These are phyloP conservation scores for Fraxinus sp. DNA, from an alignment of 305 asterid species.

Conservation along the genomic window DNA sequence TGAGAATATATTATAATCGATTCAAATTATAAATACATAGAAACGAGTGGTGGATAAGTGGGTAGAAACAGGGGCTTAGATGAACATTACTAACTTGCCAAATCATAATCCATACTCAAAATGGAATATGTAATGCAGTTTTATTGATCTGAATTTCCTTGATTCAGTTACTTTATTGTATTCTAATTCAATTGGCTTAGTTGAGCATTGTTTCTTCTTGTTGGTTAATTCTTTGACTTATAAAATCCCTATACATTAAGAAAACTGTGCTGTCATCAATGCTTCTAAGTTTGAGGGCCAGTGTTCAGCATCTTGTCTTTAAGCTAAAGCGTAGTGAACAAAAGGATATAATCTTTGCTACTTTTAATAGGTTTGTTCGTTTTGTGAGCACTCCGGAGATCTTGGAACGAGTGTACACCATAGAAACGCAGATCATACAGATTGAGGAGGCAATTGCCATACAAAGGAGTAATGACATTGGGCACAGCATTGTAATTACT, in stretches of 20 bases:
- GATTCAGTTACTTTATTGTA: neutral
- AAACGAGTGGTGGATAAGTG: neutral
- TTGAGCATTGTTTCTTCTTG: neutral
- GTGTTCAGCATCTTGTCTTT: slow-evolving; percentile 3
- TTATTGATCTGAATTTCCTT: neutral
- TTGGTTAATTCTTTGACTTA: slow-evolving; percentile 8
- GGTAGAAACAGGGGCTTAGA: neutral
- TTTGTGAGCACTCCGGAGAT: slow-evolving; percentile 98
- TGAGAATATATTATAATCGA: neutral
- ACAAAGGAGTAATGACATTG: slow-evolving; percentile 60
- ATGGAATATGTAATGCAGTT: neutral
- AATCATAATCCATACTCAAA: neutral
- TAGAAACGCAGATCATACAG: slow-evolving; percentile 89
- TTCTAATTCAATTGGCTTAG: neutral
- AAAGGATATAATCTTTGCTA: slow-evolving; percentile 25
- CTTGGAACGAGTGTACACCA: slow-evolving; percentile 82
- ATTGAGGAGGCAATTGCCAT: slow-evolving; percentile 73
- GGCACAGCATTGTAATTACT: slow-evolving; percentile 53
- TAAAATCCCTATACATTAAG: slow-evolving; percentile 5
- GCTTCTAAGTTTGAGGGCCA: slow-evolving; percentile 5
- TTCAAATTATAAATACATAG: too few relatives aligned
- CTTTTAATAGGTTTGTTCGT: slow-evolving; percentile 81
- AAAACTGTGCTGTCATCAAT: slow-evolving; percentile 6
- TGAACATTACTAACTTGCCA: neutral
- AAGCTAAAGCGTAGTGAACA: neutral